phyloP scores from a whole-genome alignment of 305 asterid genomes.

The Rubia peregrina region DNA sequence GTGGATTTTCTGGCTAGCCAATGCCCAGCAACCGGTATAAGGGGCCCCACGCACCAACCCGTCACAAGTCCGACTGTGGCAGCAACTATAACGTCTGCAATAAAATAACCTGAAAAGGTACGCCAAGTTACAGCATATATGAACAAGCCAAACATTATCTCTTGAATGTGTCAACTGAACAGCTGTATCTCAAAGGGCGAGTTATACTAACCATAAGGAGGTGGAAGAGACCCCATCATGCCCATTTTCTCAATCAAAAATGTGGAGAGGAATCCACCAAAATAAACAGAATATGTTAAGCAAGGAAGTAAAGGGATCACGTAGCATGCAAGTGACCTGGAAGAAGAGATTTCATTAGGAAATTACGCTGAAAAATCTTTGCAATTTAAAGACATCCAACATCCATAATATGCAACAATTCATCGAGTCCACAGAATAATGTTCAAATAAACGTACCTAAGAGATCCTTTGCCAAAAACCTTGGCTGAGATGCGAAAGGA shows the following conservation, averaged over 20 bases:
- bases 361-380: not conserved
- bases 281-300: slow-evolving; percentile 63
- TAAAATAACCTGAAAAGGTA: slow-evolving; percentile 70
- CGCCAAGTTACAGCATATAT: not conserved
- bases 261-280: slow-evolving; percentile 73
- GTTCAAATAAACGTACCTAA: slow-evolving; percentile 38
- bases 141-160: not conserved
- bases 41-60: slow-evolving; percentile 92
- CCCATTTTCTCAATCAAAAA: slow-evolving; percentile 96
- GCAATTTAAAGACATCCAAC: not conserved
- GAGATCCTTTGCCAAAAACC: slow-evolving; percentile 55
- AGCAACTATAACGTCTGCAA: slow-evolving; percentile 78
- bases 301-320: slow-evolving; percentile 74
- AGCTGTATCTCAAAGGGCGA: slow-evolving; percentile 8
- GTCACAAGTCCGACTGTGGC: slow-evolving; percentile 71
- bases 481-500: slow-evolving; percentile 47
- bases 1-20: slow-evolving; percentile 69
- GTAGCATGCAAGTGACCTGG: slow-evolving; percentile 77
- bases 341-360: slow-evolving; percentile 28
- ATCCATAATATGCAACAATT: too few species aligned
- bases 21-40: slow-evolving; percentile 69
- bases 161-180: not conserved
- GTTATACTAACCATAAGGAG: slow-evolving; percentile 77
- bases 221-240: slow-evolving; percentile 87
- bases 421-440: not conserved